A percentile compares a stretch with the other conserved stretches of the same genome.
Evolutionary conservation across 106 monocot species (phyloP).

Genomic region (Triglochin maritima): DNA sequence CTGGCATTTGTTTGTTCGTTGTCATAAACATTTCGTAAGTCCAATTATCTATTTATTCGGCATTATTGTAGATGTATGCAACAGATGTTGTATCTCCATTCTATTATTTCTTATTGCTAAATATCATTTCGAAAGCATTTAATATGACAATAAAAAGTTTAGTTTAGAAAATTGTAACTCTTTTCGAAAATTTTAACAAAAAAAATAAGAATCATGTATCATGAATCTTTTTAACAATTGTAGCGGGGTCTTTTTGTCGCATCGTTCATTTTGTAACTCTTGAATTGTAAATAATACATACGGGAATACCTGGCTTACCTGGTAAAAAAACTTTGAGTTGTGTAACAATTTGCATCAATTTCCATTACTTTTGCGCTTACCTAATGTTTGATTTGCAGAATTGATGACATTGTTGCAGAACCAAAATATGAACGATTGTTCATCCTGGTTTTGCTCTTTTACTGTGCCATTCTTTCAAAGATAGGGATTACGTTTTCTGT

Average conservation of each 20-base stretch:
- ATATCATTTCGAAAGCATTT: slow-evolving; percentile 30
- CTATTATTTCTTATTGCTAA: not conserved
- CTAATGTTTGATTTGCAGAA: not conserved
- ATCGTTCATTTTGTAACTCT: too few species aligned
- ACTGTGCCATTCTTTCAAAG: slow-evolving; percentile 64
- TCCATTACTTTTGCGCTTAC: not conserved
- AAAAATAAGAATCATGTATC: too few species aligned
- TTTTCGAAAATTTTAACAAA: too few species aligned
- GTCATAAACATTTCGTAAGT: slow-evolving; percentile 46
- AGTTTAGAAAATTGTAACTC: too few species aligned
- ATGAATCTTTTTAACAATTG: too few species aligned
- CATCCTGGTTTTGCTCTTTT: slow-evolving; percentile 47
- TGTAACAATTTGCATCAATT: not conserved
- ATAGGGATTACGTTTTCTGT: slow-evolving; percentile 66
- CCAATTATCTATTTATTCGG: not conserved
- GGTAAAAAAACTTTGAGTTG: too few species aligned
- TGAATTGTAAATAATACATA: too few species aligned
- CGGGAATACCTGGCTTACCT: too few species aligned
- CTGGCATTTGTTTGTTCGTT: slow-evolving; percentile 48
- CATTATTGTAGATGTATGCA: not conserved
- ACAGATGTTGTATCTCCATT: not conserved
- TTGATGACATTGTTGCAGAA: slow-evolving; percentile 28
- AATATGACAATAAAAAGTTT: slow-evolving; percentile 24
- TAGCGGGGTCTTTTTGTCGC: too few species aligned
- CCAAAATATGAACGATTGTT: slow-evolving; percentile 67